Base-by-base conservation (phyloP, 106 monocot species). In the Acorus gramineus region DNA sequence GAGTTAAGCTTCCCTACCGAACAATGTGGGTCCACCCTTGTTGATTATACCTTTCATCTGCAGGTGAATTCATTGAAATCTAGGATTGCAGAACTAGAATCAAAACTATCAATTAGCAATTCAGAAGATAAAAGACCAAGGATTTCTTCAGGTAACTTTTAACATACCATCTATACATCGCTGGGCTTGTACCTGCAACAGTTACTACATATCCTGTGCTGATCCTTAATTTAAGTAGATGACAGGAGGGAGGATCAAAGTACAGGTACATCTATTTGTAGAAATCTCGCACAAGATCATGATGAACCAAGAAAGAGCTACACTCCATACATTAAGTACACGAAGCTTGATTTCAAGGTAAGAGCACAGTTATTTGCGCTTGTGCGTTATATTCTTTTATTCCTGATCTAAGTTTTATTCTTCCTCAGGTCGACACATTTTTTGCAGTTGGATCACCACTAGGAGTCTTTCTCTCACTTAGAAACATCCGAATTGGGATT, bases 361-460 rank as follows among this genome's bases (percentile, higher is more conserved):
- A 73, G 68, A 57, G 57, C 0, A 8, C 56, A 6, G 55, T 42
- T 6, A 11, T 51, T 51, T 46, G 4, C 42, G 57, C 3, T 59
- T 72, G 10, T 62, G n/a, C 57, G 3, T 55, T 42, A n/a, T 55
- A 14, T 55, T 42, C 46, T 14, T 56, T 68, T 55, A 45, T 59
- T 44, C 3, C 5, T 2, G 61, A 11, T 62, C 10, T 55, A 0
- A 42, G 62, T 42, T 44, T 14, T 49, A 44, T 62, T 28, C 7
- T 55, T 68, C 14, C 47, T 63, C 77, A 98, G 96, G 91, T 98
- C 52, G 96, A 98, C 64, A 98, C 96, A 63, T 98, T 98, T 69
- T 98, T 83, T 81, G 96, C 96, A 69, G 96, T 74, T 74, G 96
- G 96, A 70, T 98, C 96, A 28, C 96, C 96, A 67, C 83, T 98